Base-by-base conservation (phyloP, 179 eudicot species). In the Spinacia oleracea region DNA sequence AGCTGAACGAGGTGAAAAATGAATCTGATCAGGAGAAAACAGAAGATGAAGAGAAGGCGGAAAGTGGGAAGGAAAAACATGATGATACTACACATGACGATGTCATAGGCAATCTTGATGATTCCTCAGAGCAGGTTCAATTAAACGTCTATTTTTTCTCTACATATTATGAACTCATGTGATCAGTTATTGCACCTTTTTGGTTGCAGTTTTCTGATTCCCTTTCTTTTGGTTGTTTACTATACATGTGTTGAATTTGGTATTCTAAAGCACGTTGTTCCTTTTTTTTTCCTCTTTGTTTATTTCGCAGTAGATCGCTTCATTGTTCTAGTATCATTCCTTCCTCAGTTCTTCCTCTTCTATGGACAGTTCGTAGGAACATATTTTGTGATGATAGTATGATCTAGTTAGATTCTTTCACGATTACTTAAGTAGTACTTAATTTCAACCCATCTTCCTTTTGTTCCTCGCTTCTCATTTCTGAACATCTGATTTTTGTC, bases 121-220 rank as follows among this genome's bases (percentile, higher is more conserved):
- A 86, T 78, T 82, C 87, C 81, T 69, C 59, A 0, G 82, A 85
- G 50, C 83, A 90, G 98, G 98, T 93, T 75, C 78, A 81, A 74
- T 81, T 78, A 74, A 45, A 34, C 73, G 21, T 43, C 20, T 60
- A n/a, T 46, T 55, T 34, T 51, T 77, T 56, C 48, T 77, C 27
- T 71, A 45, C 56, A 18, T 74, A 34, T 43, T 48, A 55, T 59
- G 74, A 70, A 43, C 72, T 55, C 55, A 60, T 55, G 35, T 53
- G 29, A 72, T 14, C 25, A 27, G 11, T 72, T 23, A 72, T 50
- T 72, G 31, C 18, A 10, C 21, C 25, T 34, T 25, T 71, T 71
- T 27, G 23, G 77, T 56, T 56, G 18, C 18, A 31, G 48, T 1
- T 72, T 48, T 53, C 45, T 18, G 35, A 16, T 16, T 15, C 27